Percentiles rank a stretch among this genome's conserved stretches.
phyloP scores from a whole-genome alignment of 768 basidiomycete genomes.

The Candolleomyces aberdarensis region DNA sequence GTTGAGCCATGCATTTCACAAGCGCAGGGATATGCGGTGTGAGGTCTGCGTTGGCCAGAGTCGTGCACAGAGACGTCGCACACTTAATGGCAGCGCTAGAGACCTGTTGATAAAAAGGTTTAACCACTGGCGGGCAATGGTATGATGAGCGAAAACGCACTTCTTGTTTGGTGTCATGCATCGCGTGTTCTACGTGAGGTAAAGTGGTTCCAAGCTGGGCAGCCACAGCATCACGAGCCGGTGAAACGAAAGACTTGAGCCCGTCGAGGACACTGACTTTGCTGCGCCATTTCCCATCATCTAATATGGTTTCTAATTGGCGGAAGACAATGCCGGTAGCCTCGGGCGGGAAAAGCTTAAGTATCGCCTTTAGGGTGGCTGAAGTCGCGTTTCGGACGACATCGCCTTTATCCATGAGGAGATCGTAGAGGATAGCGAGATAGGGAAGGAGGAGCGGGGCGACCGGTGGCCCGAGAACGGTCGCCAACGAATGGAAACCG shows the following conservation, averaged over 20 bases:
- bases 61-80: constrained; percentile 83
- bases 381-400: constrained; percentile 83
- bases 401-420: constrained; percentile 93
- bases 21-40: constrained; percentile 83
- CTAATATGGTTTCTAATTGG: constrained; percentile 68
- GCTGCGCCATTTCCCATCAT: constrained; percentile 88
- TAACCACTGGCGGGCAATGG: not conserved
- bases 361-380: constrained; percentile 75
- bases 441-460: constrained; percentile 77
- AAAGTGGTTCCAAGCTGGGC: constrained; percentile 76
- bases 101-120: constrained; percentile 49
- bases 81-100: constrained; percentile 84
- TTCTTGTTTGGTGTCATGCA: constrained; percentile 98
- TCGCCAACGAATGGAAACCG: constrained; percentile 72
- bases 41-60: constrained; percentile 91
- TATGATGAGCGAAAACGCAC: constrained; percentile 36
- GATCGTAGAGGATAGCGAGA: constrained; percentile 74
- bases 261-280: constrained; percentile 94
- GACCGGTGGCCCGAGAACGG: constrained; percentile 62
- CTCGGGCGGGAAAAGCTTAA: constrained; percentile 84
- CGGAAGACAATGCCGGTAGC: constrained; percentile 67
- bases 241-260: constrained; percentile 67
- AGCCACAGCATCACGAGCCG: constrained; percentile 76
- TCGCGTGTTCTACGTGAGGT: constrained; percentile 82
- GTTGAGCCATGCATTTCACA: constrained; percentile 93